Conservation (phyloP, 1,139 yeast genomes). For the Saccharomycopsis phalli region DNA sequence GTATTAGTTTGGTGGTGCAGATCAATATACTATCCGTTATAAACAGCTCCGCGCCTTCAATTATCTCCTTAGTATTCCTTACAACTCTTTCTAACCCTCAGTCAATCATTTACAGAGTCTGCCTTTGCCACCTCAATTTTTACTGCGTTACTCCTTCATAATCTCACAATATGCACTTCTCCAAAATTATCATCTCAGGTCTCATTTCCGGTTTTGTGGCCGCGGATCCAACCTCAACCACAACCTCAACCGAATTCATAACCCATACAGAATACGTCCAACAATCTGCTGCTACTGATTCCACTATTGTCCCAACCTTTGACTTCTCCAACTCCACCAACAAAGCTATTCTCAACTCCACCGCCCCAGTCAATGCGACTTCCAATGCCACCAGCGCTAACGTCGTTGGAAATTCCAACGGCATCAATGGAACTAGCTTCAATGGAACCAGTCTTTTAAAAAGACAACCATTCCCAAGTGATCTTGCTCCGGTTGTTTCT, state of each 20-base stretch:
- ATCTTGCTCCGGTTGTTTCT: conserved; percentile 15
- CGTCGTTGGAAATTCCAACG: background rate
- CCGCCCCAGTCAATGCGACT: background rate
- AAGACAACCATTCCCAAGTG: conserved; percentile 12
- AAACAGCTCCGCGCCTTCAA: no score
- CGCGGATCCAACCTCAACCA: conserved; percentile 6
- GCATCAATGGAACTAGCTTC: background rate
- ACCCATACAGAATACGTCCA: conserved; percentile 14
- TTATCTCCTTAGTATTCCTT: no score
- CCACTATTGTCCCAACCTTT: conserved; percentile 1
- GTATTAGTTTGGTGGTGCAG: no score
- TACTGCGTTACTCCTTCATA: no score
- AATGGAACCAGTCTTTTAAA: conserved; percentile 9
- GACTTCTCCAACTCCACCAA: conserved; percentile 14
- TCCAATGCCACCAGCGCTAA: background rate
- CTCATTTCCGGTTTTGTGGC: conserved; percentile 1
- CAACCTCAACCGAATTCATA: conserved; percentile 13
- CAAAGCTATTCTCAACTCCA: conserved; percentile 1
- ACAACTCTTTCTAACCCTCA: no score
- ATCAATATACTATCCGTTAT: no score
- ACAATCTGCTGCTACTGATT: conserved; percentile 11
- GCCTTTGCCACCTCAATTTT: no score
- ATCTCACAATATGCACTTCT: no score
- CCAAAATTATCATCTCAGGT: no score
- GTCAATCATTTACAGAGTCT: no score